These are phyloP conservation scores for Xylaria sp. DNA, from an alignment of 2,329 filamentous ascomycete genomes.

Conservation along the genomic window DNA sequence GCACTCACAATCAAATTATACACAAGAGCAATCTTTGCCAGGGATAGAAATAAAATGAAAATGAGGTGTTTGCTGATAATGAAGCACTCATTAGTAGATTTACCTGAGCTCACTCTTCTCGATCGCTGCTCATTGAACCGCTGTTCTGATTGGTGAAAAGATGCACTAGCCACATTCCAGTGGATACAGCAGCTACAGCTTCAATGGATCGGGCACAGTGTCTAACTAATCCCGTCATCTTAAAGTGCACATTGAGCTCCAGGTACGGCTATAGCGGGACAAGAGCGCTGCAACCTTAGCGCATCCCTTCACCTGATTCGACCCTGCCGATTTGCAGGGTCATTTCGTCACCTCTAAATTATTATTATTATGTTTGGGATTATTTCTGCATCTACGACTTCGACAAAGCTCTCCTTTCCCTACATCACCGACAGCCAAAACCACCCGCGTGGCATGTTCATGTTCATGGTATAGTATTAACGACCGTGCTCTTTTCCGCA, in stretches of 20 bases:
- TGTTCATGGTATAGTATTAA: not conserved
- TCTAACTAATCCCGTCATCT: not conserved
- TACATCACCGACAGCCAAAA: conserved; percentile 18
- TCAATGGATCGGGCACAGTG: conserved; percentile 7
- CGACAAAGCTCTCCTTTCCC: conserved; percentile 25
- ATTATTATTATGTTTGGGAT: conserved; percentile 33
- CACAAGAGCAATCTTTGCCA: not conserved
- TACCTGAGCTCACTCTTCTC: conserved; percentile 11
- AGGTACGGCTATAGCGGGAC: conserved; percentile 29
- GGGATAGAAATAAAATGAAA: conserved; percentile 1
- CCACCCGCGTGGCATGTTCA: conserved; percentile 14
- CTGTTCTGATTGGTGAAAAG: conserved; percentile 16
- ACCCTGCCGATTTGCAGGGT: conserved; percentile 33
- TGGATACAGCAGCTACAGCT: not conserved
- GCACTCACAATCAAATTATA: too few species aligned
- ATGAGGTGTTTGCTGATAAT: not conserved
- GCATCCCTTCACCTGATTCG: conserved; percentile 34
- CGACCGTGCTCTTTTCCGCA: conserved; percentile 3
- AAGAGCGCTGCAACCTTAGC: conserved; percentile 24
- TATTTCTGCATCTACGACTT: conserved; percentile 34
- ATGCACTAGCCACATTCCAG: conserved; percentile 23
- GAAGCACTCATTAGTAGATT: not conserved
- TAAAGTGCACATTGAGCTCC: not conserved
- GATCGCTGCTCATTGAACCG: not conserved
- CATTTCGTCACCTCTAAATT: conserved; percentile 40